Base-by-base conservation (phyloP, 2,329 filamentous ascomycete species). In the Aspergillus flavus region DNA sequence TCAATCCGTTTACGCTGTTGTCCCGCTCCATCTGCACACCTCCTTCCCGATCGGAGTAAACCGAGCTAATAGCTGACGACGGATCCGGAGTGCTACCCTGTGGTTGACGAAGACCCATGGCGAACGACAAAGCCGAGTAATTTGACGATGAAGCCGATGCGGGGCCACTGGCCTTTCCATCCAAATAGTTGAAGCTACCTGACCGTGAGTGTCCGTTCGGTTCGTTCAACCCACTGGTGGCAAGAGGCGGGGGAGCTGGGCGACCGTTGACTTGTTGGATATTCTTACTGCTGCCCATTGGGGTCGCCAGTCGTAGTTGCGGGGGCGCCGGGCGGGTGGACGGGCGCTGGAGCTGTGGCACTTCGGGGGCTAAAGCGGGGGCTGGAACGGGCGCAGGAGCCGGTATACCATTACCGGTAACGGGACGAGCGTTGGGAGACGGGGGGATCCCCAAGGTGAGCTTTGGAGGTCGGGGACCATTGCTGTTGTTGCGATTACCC, bases 361-460 rank as follows among this genome's bases (percentile, higher is more conserved):
- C 68, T 26, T 72, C 71, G 58, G 70, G 54, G 57, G 61, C 67
- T 60, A 70, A 65, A 28, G 65, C 71, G n/a, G 68, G 64, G n/a
- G 68, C 64, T 28, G 69, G 73, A 21, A 68, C 63, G 36, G 71
- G 73, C 26, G 68, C 64, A 21, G 71, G 74, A 28, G 71, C 64
- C 30, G 71, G 73, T 26, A 82, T 78, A 16, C 73, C 80, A 72
- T 84, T 78, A 69, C 83, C 84, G 69, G 71, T 70, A 58, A 95
- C 87, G 2, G 94, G 89, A 77, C 94, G 92, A 66, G 85, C 90
- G 79, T 88, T 94, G 56, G 93, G 92, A 41, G 93, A 96, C 0
- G 91, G 89, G 43, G 94, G 94, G 63, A 98, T 98, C 53, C 94
- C 92, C 61, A 98, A 87, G 52, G 93, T 94, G 63, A 98, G 86